Evolutionary conservation across 371 early-diverging fungal species (phyloP), one percentile per base, ranked within the genome.

Genomic region (Fennellomyces sp.): DNA sequence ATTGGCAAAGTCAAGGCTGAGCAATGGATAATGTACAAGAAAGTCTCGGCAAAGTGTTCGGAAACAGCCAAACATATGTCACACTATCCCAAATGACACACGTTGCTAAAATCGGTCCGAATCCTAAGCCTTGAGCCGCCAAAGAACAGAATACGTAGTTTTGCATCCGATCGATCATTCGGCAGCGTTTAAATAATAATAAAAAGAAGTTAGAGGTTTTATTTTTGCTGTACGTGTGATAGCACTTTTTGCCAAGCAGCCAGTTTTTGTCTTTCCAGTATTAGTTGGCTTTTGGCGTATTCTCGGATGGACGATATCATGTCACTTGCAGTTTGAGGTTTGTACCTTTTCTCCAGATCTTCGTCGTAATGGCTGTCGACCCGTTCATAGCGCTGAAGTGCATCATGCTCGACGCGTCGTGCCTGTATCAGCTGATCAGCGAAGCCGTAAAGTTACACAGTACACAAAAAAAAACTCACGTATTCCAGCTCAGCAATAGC

Each of bases 401-500:
- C 51, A 41, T 68, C 59, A 25, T 54, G 49, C 61, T 77, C 72
- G 23, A 55, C 36, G 11, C 52, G 57, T n/a, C 72, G 61, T 27
- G 78, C 72, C 75, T 74, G 52, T 11, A 23, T 17, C 29, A 15
- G n/a, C n/a, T n/a, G n/a, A n/a, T n/a, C n/a, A n/a, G n/a, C n/a
- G n/a, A n/a, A n/a, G n/a, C n/a, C 45, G n/a, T 23, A 45, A 45
- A 45, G 23, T 2, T 26, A 33, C 23, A 30, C 30, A 52, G 28
- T 51, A 31, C 19, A 42, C 47, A 13, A 31, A 25, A 45, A 21
- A 12, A 33, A 52, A 13, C 58, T 50, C 71, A 69, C 77, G 47
- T 68, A 41, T 51, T 78, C 75, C 38, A 78, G 36, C 26, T 70
- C 63, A 28, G 69, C 65, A 47, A 78, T 78, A 19, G 71, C 78